A percentile compares a stretch with the other conserved stretches of the same genome.
Evolutionary conservation across 2,329 filamentous ascomycete genomes (phyloP).

Genomic region (Coniella lustricola): DNA sequence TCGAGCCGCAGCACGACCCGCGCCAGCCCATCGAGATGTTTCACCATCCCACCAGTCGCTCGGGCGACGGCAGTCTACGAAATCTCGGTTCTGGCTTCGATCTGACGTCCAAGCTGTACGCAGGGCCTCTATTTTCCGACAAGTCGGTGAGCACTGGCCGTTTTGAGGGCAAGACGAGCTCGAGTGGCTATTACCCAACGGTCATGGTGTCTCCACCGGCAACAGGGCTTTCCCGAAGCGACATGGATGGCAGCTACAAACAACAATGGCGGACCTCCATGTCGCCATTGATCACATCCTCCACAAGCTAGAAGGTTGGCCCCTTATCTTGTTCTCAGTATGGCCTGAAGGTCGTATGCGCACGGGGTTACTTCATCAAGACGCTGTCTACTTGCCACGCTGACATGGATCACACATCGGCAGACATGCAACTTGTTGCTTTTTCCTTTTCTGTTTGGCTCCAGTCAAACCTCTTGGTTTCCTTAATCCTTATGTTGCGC

Average conservation of each 20-base stretch:
- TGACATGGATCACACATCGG: not conserved
- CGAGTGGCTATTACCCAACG: conserved; percentile 47
- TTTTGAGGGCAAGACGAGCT: conserved; percentile 47
- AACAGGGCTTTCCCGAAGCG: conserved; percentile 36
- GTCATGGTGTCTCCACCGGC: conserved; percentile 33
- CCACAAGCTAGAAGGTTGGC: conserved; percentile 17
- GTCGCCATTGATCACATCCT: conserved; percentile 18
- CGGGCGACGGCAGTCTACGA: conserved; percentile 26
- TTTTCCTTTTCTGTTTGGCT: no score
- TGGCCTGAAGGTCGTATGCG: not conserved
- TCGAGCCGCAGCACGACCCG: conserved; percentile 39
- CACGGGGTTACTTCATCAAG: not conserved
- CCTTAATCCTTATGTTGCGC: no score
- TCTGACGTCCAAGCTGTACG: conserved; percentile 35
- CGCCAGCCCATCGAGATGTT: conserved; percentile 44
- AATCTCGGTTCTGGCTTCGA: conserved; percentile 26
- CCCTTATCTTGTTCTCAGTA: conserved; percentile 22
- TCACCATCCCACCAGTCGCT: conserved; percentile 26
- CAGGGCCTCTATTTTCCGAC: conserved; percentile 32
- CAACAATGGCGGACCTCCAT: conserved; percentile 18
- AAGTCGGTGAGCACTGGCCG: conserved; percentile 34
- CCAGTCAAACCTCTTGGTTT: no score
- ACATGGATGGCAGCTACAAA: not conserved
- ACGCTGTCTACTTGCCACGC: not conserved
- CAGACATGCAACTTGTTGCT: not conserved